Evolutionary conservation across 1,284 basidiomycete genomes (phyloP), one percentile per base, ranked within the genome.

Genomic region (Leccinum angustisporum): DNA sequence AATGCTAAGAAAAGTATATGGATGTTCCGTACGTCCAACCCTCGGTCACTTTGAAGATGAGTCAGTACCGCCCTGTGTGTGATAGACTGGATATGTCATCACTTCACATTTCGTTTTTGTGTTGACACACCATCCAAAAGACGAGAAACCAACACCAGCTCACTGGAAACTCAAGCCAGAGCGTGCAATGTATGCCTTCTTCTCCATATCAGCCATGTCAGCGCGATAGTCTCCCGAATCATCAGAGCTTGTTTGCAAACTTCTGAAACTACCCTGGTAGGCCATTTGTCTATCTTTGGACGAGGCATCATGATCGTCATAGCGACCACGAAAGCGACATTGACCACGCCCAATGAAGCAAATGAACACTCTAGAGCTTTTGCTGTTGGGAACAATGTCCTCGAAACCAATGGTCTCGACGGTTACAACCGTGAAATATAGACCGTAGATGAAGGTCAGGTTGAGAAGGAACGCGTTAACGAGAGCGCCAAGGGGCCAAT

Each of bases 331-430:
- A 92, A 76, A 31, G 85, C 88, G 57, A 91, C 75, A 61, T 80
- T 85, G 62, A 89, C 56, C 56, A 91, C 81, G 16, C 87, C 88
- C 27, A 86, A 75, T 78, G 57, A 83, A 66, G 67, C 84, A 85
- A 0, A 81, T 78, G 66, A 89, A 88, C 10, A 86, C 66, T 16
- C 84, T 83, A 4, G 83, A 77, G 1, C 78, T 79, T 2, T 81
- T 75, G 1, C 76, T 77, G 6, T 60, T 60, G 0, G 90, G 88
- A 4, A 78, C 72, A 52, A 93, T 86, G 70, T 94, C 92, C 10
- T 92, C 92, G 68, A 94, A 92, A 0, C 92, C 92, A 40, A 94
- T 85, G 2, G 88, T 89, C 71, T 90, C 84, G 57, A 91, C 86
- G 4, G 87, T 83, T 6, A 86, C 85, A 30, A 90, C 78, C 5